These are phyloP conservation scores for Peniophora sp. DNA, from an alignment of 1,284 basidiomycete species.

Conservation along the genomic window DNA sequence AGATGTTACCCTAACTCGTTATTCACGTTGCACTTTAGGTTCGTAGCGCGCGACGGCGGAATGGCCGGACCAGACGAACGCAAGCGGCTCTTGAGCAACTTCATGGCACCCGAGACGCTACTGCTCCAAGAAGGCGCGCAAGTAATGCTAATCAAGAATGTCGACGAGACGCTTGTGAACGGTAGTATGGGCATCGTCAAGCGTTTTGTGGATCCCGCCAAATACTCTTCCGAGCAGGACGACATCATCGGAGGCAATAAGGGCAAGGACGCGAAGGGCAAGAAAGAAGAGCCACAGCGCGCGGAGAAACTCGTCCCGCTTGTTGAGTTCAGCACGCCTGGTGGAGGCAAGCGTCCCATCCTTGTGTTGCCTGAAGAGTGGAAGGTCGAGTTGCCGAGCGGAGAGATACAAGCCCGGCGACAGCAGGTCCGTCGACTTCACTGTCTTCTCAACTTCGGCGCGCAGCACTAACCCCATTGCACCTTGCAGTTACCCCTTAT, in stretches of 20 bases:
- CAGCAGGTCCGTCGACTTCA: slow-evolving; percentile 47
- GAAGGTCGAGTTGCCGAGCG: slow-evolving; percentile 80
- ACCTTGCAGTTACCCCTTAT: slow-evolving; percentile 66
- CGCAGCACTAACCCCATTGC: slow-evolving; percentile 10
- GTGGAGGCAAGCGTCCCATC: slow-evolving; percentile 32
- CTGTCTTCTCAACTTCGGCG: slow-evolving; percentile 3
- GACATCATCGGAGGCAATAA: slow-evolving; percentile 13
- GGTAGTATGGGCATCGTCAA: slow-evolving; percentile 28
- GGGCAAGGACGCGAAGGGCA: slow-evolving; percentile 12
- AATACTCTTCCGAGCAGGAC: slow-evolving; percentile 15
- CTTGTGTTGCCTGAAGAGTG: slow-evolving; percentile 61
- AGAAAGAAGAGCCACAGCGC: slow-evolving; percentile 10
- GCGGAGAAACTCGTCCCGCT: slow-evolving; percentile 19
- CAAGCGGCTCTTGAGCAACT: slow-evolving; percentile 28
- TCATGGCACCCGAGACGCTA: slow-evolving; percentile 27
- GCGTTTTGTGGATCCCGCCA: slow-evolving; percentile 25
- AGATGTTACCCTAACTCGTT: slow-evolving; percentile 21
- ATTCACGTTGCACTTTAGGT: background rate
- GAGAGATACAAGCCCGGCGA: slow-evolving; percentile 70
- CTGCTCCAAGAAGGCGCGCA: slow-evolving; percentile 45
- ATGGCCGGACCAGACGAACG: slow-evolving; percentile 27
- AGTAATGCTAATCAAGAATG: slow-evolving; percentile 69
- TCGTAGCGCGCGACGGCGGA: slow-evolving; percentile 30
- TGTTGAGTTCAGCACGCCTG: slow-evolving; percentile 25
- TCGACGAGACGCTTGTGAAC: slow-evolving; percentile 31